A percentile compares a stretch with the other conserved stretches of the same genome.
These are phyloP conservation scores for Solanum sejunctum DNA, from an alignment of 257 asterid species.

Conservation along the genomic window DNA sequence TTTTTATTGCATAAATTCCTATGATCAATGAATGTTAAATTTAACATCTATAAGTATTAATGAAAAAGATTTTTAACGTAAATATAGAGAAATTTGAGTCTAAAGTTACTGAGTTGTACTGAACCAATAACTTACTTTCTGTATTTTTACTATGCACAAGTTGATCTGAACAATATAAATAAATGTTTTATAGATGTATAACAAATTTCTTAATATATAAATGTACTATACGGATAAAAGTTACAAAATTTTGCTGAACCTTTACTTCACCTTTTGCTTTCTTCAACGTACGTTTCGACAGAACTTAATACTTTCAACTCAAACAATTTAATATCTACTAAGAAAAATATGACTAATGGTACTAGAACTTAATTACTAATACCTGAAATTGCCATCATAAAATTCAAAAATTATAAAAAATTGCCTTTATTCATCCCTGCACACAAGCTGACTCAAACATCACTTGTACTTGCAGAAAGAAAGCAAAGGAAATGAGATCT, in stretches of 20 bases:
- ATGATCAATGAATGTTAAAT: not conserved
- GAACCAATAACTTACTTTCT: not conserved
- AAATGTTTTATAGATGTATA: too few species aligned
- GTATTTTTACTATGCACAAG: not conserved
- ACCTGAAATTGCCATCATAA: not conserved
- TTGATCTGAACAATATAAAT: not conserved
- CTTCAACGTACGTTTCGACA: too few species aligned
- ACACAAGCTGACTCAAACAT: not conserved
- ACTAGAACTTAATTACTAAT: not conserved
- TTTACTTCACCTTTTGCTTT: too few species aligned
- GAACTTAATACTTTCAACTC: too few species aligned
- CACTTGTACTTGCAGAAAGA: not conserved
- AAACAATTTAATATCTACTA: not conserved
- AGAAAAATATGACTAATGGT: not conserved
- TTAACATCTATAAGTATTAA: not conserved
- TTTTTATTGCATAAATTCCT: too few species aligned
- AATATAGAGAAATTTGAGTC: not conserved
- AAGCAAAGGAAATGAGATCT: not conserved
- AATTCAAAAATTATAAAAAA: not conserved
- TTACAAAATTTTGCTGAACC: not conserved
- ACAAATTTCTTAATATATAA: not conserved
- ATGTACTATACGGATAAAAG: not conserved
- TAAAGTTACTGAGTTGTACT: not conserved
- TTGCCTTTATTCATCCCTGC: not conserved
- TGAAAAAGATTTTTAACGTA: not conserved